phyloP scores from a whole-genome alignment of 768 basidiomycete species.

The Hortiboletus campestris region DNA sequence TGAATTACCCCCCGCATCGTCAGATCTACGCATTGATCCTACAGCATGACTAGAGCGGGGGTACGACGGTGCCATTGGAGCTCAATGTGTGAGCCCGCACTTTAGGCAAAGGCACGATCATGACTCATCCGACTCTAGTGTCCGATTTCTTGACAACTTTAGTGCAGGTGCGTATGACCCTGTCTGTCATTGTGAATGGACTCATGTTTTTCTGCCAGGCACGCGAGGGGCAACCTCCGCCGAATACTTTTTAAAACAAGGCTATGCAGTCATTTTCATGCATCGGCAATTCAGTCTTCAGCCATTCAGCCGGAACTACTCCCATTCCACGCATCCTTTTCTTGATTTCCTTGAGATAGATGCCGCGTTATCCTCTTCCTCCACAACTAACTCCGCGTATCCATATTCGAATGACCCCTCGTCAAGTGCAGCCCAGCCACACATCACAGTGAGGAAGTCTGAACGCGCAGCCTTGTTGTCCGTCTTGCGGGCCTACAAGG shows the following conservation, averaged over 20 bases:
- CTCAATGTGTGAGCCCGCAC: constrained; percentile 87
- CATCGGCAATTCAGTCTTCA: constrained; percentile 97
- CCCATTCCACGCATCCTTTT: constrained; percentile 97
- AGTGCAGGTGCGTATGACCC: constrained; percentile 73
- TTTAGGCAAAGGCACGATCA: constrained; percentile 1
- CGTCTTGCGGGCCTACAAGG: constrained; percentile 78
- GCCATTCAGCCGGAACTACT: constrained; percentile 97
- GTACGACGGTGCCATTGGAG: constrained; percentile 96
- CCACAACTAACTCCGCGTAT: constrained; percentile 15
- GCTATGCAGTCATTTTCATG: constrained; percentile 98
- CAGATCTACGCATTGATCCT: constrained; percentile 11
- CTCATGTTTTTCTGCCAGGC: constrained; percentile 45
- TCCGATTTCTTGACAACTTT: constrained; percentile 98
- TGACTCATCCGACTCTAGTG: constrained; percentile 49
- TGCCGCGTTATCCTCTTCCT: constrained; percentile 17
- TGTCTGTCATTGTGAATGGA: background rate
- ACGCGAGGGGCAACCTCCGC: constrained; percentile 97
- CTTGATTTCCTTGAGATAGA: constrained; percentile 88
- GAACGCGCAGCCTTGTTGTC: constrained; percentile 66
- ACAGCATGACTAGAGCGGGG: constrained; percentile 71
- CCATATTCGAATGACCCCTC: constrained; percentile 32
- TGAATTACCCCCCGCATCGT: background rate
- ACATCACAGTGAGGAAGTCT: constrained; percentile 64
- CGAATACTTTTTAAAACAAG: constrained; percentile 92
- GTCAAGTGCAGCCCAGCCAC: constrained; percentile 31